Evolutionary conservation across 1,139 yeast genomes (phyloP), one percentile per base, ranked within the genome.

Genomic region (Chernovozyma aurita): DNA sequence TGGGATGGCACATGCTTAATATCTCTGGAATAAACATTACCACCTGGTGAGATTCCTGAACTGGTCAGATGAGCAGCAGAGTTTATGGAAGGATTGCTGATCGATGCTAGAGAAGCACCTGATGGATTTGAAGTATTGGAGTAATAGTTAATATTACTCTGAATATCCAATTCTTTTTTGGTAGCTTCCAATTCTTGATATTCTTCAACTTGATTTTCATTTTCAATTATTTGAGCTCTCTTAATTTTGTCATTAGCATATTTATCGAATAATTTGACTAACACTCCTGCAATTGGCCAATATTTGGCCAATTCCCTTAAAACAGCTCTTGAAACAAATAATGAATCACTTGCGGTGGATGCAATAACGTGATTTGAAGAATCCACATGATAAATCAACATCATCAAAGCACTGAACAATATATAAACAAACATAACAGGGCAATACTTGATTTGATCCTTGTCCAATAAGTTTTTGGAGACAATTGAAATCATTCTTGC

Each of bases 401-500:
- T 80, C 46, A 82, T 69, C 50, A 82, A 67, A 1, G 95, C 88
- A 31, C 84, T 73, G 54, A 82, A 82, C 25, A 83, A 57, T 46
- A 78, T 65, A 53, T 78, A 69, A n/a, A 70, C 72, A 45, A 65
- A 67, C 61, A 69, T 67, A 18, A 80, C 76, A 20, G 84, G 82
- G 52, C 80, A 68, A 49, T 71, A 70, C 42, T 62, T 61, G 40
- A 80, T 53, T 48, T 76, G 75, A 40, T 73, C 70, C 34, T 73
- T 67, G 32, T 73, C 76, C 26, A 73, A 57, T 43, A 85, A 50
- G 41, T 76, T 78, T 40, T 81, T 82, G 32, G 78, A 65, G 37
- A 85, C 80, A 41, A 79, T 69, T 5, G 85, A 76, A 43, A 85
- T 80, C 83, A 83, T 82, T 51, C 86, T 78, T 1, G 94, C 87